Evolutionary conservation across 2,329 filamentous ascomycete species (phyloP), one percentile per base, ranked within the genome.

Genomic region (Shiraia sp.): DNA sequence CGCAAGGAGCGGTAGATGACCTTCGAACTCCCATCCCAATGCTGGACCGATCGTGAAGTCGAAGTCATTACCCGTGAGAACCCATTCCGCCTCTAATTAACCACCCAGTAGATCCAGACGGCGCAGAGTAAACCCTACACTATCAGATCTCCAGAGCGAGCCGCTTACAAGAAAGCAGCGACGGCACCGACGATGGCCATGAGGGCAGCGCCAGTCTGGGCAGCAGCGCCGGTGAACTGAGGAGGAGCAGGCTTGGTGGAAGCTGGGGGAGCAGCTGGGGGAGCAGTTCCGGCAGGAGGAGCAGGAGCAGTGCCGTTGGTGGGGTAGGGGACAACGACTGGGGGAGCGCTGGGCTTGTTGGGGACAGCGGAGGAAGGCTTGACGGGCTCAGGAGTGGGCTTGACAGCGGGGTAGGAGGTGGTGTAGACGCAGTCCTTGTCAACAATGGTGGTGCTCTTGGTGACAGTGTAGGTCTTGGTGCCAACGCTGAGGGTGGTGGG

Each of bases 131-230:
- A 40, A 25, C 39, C 37, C 32, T 19, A 25, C 3, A 42, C 36
- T 35, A 36, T 26, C 42, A 32, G 32, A 47, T 52, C 53, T 42
- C 43, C 49, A 51, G 47, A 47, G 40, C 38, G 41, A 56, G 28
- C 37, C 26, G 52, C 53, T 67, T 68, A 70, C 64, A 70, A 65
- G 60, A 69, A 59, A 61, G 65, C 66, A 50, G 61, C 63, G 37
- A 64, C 75, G 51, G 77, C 69, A 69, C 74, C 78, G 59, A 78
- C 70, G 54, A 80, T 66, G 62, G 74, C 77, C 45, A 76, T 73
- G 49, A 81, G 69, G 57, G 74, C 76, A 45, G 74, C 76, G 61
- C 75, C 76, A 47, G 68, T 71, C 69, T 76, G 74, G 62, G 71
- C 69, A 59, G 76, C 77, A 58, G 74, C 78, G 41, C 76, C 78